Percentiles rank a stretch among this genome's conserved stretches.
phyloP scores from a whole-genome alignment of 495 filamentous ascomycete species.

The Elaphomyces granulatus region DNA sequence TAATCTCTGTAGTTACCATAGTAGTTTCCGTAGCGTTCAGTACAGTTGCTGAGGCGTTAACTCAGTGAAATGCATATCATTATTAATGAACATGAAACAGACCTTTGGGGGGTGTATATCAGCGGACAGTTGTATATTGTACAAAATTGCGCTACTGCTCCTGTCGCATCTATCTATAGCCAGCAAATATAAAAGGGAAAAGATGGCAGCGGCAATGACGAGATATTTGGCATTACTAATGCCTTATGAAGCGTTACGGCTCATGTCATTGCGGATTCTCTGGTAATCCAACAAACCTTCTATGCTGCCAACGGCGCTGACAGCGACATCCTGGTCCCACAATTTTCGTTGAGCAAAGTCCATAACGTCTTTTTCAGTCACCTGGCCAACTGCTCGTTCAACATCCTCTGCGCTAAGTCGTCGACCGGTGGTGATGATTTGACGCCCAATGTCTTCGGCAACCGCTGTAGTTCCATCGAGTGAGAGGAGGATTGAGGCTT shows the following conservation, averaged over 20 bases:
- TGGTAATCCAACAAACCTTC: constrained; percentile 88
- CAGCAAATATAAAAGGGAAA: background rate
- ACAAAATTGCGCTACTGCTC: background rate
- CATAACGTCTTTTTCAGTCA: constrained; percentile 96
- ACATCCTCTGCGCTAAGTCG: constrained; percentile 86
- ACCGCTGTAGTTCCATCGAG: constrained; percentile 95
- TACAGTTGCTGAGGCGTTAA: no score
- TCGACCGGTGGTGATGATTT: constrained; percentile 93
- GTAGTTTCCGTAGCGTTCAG: no score
- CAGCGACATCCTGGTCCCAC: constrained; percentile 93
- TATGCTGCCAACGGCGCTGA: constrained; percentile 82
- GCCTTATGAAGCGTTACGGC: constrained; percentile 48
- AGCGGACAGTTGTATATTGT: no score
- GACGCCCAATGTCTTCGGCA: constrained; percentile 95
- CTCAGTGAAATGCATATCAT: no score
- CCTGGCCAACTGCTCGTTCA: constrained; percentile 69
- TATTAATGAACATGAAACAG: no score
- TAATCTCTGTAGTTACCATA: no score
- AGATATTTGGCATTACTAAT: background rate
- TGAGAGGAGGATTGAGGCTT: constrained; percentile 91
- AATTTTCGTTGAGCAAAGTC: constrained; percentile 78
- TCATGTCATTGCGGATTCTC: constrained; percentile 79
- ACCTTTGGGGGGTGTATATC: no score
- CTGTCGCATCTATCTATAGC: background rate
- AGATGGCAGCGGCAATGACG: background rate